A percentile compares a stretch with the other conserved stretches of the same genome.
Conservation (phyloP, 345 rosid genomes). For the Arabidopsis thaliana region TAIR10.1 NC_003071.7:12286501-12287000, state of each 20-base stretch:
- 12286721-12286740: neutral
- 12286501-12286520: slow-evolving; percentile 31
- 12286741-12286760: slow-evolving; percentile 26
- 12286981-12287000: slow-evolving; percentile 16
- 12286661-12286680: neutral
- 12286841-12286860: neutral
- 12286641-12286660: slow-evolving; percentile 24
- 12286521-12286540: slow-evolving; percentile 52
- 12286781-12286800: slow-evolving; percentile 38
- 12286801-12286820: slow-evolving; percentile 11
- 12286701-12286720: slow-evolving; percentile 23
- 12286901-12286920: slow-evolving; percentile 6
- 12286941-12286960: slow-evolving; percentile 11
- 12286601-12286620: slow-evolving; percentile 31
- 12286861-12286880: no score
- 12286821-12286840: slow-evolving; percentile 17
- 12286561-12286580: slow-evolving; percentile 60
- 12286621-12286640: slow-evolving; percentile 42
- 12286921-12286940: neutral
- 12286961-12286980: neutral
- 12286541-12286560: slow-evolving; percentile 58
- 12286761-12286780: neutral
- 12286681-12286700: neutral
- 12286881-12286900: neutral
- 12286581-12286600: slow-evolving; percentile 50